These are phyloP conservation scores for Pugionium cornutum DNA, from an alignment of 345 rosid species.

Conservation along the genomic window DNA sequence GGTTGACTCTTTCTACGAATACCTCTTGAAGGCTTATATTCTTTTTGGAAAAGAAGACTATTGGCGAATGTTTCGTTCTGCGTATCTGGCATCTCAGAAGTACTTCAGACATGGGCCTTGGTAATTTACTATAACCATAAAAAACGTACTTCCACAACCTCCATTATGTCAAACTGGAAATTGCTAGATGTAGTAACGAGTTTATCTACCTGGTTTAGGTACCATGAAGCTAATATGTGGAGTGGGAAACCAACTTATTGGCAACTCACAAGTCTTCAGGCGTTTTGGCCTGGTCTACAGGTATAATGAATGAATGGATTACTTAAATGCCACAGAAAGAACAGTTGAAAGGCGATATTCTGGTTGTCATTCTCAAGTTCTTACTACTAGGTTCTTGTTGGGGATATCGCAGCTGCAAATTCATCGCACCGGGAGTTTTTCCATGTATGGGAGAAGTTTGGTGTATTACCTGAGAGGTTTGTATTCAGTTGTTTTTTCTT, in stretches of 20 bases:
- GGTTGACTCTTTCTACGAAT: constrained; percentile 97
- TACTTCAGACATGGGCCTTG: constrained; percentile 93
- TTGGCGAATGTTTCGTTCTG: constrained; percentile 95
- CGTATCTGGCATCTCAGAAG: constrained; percentile 90
- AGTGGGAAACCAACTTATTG: constrained; percentile 94
- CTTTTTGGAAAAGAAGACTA: constrained; percentile 95
- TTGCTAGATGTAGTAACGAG: constrained; percentile 22
- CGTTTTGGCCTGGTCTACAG: constrained; percentile 99
- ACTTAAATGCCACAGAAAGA: constrained; percentile 8
- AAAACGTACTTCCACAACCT: constrained; percentile 26
- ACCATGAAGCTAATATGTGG: constrained; percentile 98
- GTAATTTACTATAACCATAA: constrained; percentile 45
- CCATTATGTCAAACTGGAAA: constrained; percentile 5
- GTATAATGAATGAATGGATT: constrained; percentile 42
- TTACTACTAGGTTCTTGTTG: constrained; percentile 77
- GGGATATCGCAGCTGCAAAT: constrained; percentile 93
- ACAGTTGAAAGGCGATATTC: constrained; percentile 23
- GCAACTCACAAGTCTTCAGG: constrained; percentile 99
- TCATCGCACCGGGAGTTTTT: constrained; percentile 85
- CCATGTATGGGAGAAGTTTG: constrained; percentile 82
- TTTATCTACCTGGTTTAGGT: constrained; percentile 51
- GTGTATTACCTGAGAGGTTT: constrained; percentile 88
- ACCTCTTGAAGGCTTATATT: constrained; percentile 85
- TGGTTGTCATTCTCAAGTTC: constrained; percentile 37
- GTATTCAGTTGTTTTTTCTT: constrained; percentile 21